These are phyloP conservation scores for Trametopsis cervina DNA, from an alignment of 768 basidiomycete genomes.

Conservation along the genomic window DNA sequence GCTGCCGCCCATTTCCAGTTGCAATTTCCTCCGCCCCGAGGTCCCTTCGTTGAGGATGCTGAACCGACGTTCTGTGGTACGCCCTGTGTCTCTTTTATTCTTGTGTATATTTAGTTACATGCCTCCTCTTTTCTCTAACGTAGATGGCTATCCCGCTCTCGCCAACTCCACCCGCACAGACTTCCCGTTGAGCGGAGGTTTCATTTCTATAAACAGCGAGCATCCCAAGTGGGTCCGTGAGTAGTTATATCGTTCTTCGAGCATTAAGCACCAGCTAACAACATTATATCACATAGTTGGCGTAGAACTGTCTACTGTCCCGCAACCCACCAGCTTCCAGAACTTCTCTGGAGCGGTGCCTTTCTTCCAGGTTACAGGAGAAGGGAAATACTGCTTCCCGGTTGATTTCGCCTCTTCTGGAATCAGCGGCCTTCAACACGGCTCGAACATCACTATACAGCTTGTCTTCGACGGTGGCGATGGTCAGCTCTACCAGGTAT, in stretches of 20 bases:
- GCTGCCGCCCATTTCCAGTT: slow-evolving; percentile 69
- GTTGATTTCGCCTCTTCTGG: slow-evolving; percentile 49
- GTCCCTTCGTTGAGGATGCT: slow-evolving; percentile 51
- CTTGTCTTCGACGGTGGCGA: slow-evolving; percentile 67
- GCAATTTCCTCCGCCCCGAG: slow-evolving; percentile 68
- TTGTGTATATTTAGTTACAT: background rate
- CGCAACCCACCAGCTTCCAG: slow-evolving; percentile 54
- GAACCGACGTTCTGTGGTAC: slow-evolving; percentile 66
- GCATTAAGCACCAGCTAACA: background rate
- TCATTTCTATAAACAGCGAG: slow-evolving; percentile 59
- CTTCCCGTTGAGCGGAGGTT: slow-evolving; percentile 61
- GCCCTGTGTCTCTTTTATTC: slow-evolving; percentile 12
- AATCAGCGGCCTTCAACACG: slow-evolving; percentile 46
- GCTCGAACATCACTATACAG: slow-evolving; percentile 71
- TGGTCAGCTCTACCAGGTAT: slow-evolving; percentile 61
- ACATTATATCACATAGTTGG: slow-evolving; percentile 33
- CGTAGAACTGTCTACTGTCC: slow-evolving; percentile 45
- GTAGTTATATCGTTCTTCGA: slow-evolving; percentile 16
- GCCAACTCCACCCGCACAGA: slow-evolving; percentile 41
- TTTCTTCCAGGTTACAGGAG: slow-evolving; percentile 44
- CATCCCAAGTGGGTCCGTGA: slow-evolving; percentile 57
- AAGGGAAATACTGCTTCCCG: slow-evolving; percentile 62
- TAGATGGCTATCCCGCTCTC: slow-evolving; percentile 61
- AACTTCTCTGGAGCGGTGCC: slow-evolving; percentile 52
- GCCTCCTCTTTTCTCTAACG: background rate